A percentile compares a stretch with the other conserved stretches of the same genome.
Conservation (phyloP, 192 early-diverging fungal genomes). For the Backusella tuberculispora region DNA sequence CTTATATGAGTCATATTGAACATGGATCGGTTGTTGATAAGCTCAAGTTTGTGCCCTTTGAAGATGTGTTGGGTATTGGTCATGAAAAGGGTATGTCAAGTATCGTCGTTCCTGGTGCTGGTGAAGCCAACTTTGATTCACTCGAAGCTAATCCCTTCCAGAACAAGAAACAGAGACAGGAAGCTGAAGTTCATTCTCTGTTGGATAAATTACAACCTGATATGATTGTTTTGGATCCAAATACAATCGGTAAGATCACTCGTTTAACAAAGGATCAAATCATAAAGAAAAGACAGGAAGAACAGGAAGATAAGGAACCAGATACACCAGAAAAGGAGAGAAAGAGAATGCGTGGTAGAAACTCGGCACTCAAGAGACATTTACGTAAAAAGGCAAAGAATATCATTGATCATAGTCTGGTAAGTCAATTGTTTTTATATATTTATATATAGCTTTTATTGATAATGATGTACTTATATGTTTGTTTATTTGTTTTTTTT, state of each 20-base stretch:
- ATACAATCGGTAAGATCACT: slow-evolving; percentile 80
- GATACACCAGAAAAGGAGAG: slow-evolving; percentile 57
- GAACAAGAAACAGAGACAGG: slow-evolving; percentile 86
- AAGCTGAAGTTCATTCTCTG: slow-evolving; percentile 84
- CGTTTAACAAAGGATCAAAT: slow-evolving; percentile 62
- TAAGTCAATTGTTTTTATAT: slow-evolving; percentile 35
- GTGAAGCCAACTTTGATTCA: slow-evolving; percentile 97
- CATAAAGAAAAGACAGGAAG: slow-evolving; percentile 60
- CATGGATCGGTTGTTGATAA: slow-evolving; percentile 55
- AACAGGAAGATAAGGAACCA: slow-evolving; percentile 55
- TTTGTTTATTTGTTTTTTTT: background rate
- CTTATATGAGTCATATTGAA: slow-evolving; percentile 87
- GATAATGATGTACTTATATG: background rate
- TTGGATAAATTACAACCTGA: slow-evolving; percentile 94
- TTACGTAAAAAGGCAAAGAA: slow-evolving; percentile 82
- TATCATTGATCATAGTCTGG: slow-evolving; percentile 76
- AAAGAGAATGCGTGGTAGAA: slow-evolving; percentile 70
- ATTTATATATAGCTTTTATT: no score
- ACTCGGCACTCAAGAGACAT: slow-evolving; percentile 76
- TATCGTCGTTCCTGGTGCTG: slow-evolving; percentile 89
- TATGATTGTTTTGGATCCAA: slow-evolving; percentile 88
- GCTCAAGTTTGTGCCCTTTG: slow-evolving; percentile 89
- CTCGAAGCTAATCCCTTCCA: slow-evolving; percentile 92
- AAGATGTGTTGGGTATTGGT: slow-evolving; percentile 90
- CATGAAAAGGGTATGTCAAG: slow-evolving; percentile 79